Evolutionary conservation across 441 rosid genomes (phyloP).

Genomic region (Macaranga tanarius): DNA sequence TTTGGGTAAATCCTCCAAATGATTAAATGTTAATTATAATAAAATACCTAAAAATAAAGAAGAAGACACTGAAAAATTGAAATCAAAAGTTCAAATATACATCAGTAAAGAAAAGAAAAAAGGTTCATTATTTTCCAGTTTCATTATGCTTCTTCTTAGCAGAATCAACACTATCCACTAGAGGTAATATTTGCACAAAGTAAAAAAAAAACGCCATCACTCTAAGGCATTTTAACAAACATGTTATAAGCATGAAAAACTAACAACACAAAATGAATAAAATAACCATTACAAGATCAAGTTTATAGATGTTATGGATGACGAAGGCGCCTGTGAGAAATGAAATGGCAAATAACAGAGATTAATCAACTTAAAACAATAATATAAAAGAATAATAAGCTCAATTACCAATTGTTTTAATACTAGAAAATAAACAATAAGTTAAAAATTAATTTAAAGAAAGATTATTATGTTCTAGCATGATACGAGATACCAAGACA

Average conservation of each 20-base stretch:
- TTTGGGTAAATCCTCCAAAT: too few species aligned
- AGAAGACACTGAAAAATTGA: background rate
- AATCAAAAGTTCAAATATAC: background rate
- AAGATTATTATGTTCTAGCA: background rate
- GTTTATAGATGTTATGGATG: slow-evolving; percentile 65
- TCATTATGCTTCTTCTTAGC: slow-evolving; percentile 18
- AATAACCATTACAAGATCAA: slow-evolving; percentile 37
- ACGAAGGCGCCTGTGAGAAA: too few species aligned
- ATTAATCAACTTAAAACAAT: background rate
- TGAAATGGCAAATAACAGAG: background rate
- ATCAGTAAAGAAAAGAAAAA: too few species aligned
- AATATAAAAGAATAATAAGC: background rate
- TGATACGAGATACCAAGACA: background rate
- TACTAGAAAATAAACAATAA: background rate
- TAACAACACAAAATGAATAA: background rate
- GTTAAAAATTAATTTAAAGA: background rate
- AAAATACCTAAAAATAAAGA: too few species aligned
- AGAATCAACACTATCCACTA: slow-evolving; percentile 41
- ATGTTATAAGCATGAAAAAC: background rate
- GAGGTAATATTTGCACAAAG: slow-evolving; percentile 46
- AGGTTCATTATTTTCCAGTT: slow-evolving; percentile 1
- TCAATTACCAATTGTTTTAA: slow-evolving; percentile 61
- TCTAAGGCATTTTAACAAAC: slow-evolving; percentile 21
- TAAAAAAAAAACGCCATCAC: background rate
- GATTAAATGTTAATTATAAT: too few species aligned